phyloP scores from a whole-genome alignment of 805 yeast genomes.

The Candida morakotiae region DNA sequence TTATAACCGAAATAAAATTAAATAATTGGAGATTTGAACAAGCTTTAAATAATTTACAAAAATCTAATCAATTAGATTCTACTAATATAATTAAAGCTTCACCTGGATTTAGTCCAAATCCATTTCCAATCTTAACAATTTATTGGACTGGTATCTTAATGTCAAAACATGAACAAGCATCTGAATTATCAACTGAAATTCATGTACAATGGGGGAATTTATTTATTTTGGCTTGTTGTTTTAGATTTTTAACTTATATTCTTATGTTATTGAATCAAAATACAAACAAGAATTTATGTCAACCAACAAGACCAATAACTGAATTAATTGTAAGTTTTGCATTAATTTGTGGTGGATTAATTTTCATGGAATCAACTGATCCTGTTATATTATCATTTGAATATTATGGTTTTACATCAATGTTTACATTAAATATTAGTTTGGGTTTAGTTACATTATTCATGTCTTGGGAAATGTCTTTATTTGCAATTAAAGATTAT shows the following conservation, averaged over 20 bases:
- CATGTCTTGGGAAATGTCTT: conserved; percentile 84
- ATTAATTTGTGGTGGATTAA: conserved; percentile 80
- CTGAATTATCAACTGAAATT: conserved; percentile 67
- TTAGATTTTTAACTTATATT: conserved; percentile 64
- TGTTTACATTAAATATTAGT: conserved; percentile 87
- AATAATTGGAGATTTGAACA: conserved; percentile 52
- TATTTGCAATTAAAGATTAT: conserved; percentile 61
- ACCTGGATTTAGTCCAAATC: conserved; percentile 86
- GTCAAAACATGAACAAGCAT: conserved; percentile 92
- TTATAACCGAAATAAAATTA: conserved; percentile 69
- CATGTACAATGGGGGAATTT: conserved; percentile 93
- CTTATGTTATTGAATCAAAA: conserved; percentile 45
- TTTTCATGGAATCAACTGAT: conserved; percentile 89
- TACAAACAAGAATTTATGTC: conserved; percentile 23
- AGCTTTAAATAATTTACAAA: conserved; percentile 17
- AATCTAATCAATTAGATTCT: neutral
- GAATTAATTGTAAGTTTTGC: conserved; percentile 79
- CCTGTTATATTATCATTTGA: conserved; percentile 77
- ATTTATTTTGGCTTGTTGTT: conserved; percentile 74
- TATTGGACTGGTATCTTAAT: conserved; percentile 95
- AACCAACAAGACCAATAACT: conserved; percentile 67
- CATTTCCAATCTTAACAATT: conserved; percentile 88
- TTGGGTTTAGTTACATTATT: conserved; percentile 74
- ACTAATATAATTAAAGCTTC: conserved; percentile 29
- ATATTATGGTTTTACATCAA: conserved; percentile 68